Percentiles rank a stretch among this genome's conserved stretches.
These are phyloP conservation scores for Fusarium keratoplasticum DNA, from an alignment of 2,329 filamentous ascomycete genomes.

Conservation along the genomic window DNA sequence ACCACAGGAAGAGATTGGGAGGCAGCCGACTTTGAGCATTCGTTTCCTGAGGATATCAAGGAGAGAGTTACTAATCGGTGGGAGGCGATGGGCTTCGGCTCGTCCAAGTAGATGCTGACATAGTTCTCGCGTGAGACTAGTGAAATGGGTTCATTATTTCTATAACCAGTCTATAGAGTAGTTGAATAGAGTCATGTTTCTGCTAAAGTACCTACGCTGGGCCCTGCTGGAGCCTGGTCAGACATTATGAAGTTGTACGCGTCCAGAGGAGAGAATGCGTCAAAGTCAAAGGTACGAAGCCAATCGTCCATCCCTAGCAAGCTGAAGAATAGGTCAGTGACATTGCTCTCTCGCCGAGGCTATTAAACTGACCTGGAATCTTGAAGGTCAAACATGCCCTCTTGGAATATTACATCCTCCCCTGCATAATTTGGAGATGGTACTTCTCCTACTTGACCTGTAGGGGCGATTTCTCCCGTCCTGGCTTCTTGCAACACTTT, in stretches of 20 bases:
- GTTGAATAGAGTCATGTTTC: background rate
- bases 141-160: background rate
- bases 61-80: constrained; percentile 46
- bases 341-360: background rate
- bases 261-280: constrained; percentile 22
- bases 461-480: background rate
- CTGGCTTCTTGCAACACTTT: constrained; percentile 14
- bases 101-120: background rate
- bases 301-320: constrained; percentile 23
- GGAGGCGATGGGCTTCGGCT: constrained; percentile 49
- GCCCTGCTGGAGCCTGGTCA: constrained; percentile 13
- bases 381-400: background rate
- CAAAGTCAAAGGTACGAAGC: constrained; percentile 28
- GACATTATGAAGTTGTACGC: constrained; percentile 35
- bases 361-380: constrained; percentile 4
- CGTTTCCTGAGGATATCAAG: constrained; percentile 54
- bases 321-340: background rate
- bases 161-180: background rate
- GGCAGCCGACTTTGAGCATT: constrained; percentile 47
- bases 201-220: background rate
- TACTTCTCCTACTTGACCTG: background rate
- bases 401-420: background rate
- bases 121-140: background rate
- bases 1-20: constrained; percentile 49
- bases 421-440: background rate